A percentile compares a stretch with the other conserved stretches of the same genome.
Evolutionary conservation across 2,329 filamentous ascomycete genomes (phyloP).

Genomic region (Phyllosticta ampelicida): DNA sequence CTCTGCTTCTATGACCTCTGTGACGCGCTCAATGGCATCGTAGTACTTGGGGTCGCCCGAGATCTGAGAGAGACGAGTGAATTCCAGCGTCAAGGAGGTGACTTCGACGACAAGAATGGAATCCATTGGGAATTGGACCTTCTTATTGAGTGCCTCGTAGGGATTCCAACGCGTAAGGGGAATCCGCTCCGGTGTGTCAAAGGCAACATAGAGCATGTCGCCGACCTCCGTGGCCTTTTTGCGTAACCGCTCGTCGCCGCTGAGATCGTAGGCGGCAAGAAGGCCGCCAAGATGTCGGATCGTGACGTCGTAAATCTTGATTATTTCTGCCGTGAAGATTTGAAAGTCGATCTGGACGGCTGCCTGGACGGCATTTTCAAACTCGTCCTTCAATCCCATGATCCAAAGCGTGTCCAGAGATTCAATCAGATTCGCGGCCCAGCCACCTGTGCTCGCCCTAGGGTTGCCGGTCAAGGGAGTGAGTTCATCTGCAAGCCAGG

Average conservation of each 20-base stretch:
- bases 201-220: constrained; percentile 69
- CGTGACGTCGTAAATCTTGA: constrained; percentile 42
- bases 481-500: constrained; percentile 41
- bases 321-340: constrained; percentile 23
- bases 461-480: constrained; percentile 31
- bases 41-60: constrained; percentile 37
- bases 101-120: constrained; percentile 37
- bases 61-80: constrained; percentile 36
- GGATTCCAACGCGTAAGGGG: constrained; percentile 45
- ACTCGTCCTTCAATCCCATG: constrained; percentile 38
- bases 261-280: constrained; percentile 77
- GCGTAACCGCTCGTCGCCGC: constrained; percentile 59
- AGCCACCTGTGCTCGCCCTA: constrained; percentile 36
- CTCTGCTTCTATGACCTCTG: constrained; percentile 30
- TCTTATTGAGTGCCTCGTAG: constrained; percentile 26
- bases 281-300: constrained; percentile 83
- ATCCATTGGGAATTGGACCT: constrained; percentile 29
- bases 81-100: constrained; percentile 38
- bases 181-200: constrained; percentile 92
- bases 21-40: constrained; percentile 35
- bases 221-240: constrained; percentile 71
- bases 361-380: constrained; percentile 34
- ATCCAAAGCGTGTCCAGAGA: constrained; percentile 38
- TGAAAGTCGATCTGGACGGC: constrained; percentile 34
- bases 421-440: constrained; percentile 38